Evolutionary conservation across 352 stramenopile genomes (phyloP).

Genomic region (Halophytophthora batemanensis): DNA sequence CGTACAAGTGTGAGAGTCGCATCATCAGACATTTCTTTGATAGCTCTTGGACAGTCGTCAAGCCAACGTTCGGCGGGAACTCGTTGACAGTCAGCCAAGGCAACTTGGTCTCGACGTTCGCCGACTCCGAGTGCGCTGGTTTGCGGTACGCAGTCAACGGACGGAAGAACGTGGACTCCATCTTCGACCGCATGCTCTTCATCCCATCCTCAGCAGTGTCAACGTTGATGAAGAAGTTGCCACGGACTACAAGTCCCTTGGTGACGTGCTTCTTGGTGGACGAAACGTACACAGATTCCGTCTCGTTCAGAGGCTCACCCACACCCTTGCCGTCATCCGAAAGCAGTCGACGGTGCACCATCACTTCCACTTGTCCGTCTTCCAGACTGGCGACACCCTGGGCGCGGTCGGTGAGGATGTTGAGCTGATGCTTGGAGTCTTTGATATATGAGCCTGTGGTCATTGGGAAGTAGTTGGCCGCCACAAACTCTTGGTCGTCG

Average conservation of each 20-base stretch:
- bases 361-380: constrained; percentile 94
- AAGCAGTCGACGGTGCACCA: constrained; percentile 95
- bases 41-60: constrained; percentile 89
- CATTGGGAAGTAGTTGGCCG: constrained; percentile 98
- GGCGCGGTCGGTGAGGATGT: constrained; percentile 90
- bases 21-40: constrained; percentile 82
- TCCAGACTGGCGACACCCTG: constrained; percentile 91
- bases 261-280: constrained; percentile 49
- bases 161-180: constrained; percentile 68
- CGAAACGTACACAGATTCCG: constrained; percentile 79
- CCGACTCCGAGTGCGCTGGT: constrained; percentile 14
- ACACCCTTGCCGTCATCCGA: constrained; percentile 94
- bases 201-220: constrained; percentile 54
- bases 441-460: constrained; percentile 94
- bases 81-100: constrained; percentile 60
- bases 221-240: constrained; percentile 69
- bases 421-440: constrained; percentile 79
- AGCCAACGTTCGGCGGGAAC: constrained; percentile 91
- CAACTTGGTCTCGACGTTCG: constrained; percentile 43
- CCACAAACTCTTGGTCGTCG: constrained; percentile 91
- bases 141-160: constrained; percentile 58
- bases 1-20: constrained; percentile 94
- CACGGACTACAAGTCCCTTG: constrained; percentile 64
- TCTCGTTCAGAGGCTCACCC: constrained; percentile 90
- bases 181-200: constrained; percentile 49